Evolutionary conservation across 495 filamentous ascomycete genomes (phyloP), one percentile per base, ranked within the genome.

Genomic region (Zalerion maritima): DNA sequence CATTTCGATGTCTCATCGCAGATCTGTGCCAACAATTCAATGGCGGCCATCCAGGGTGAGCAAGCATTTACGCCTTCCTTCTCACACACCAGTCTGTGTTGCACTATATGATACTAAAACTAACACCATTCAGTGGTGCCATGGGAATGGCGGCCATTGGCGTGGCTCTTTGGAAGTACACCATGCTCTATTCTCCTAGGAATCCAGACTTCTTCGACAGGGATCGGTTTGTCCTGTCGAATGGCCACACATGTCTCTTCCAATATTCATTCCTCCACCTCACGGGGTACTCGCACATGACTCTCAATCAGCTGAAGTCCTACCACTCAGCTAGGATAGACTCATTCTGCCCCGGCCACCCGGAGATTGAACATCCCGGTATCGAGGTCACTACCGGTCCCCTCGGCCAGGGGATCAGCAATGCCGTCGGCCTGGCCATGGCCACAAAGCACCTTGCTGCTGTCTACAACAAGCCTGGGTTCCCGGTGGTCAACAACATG

Each of bases 371-470:
- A 34, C 54, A 64, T 23, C 57, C 63, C 9, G 71, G 68, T 5
- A 62, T 76, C 29, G 71, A 75, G 43, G 67, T 76, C 1, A 76
- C 71, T 1, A 75, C 70, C 0, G 69, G 70, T 1, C 70, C 70
- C 0, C 52, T 75, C 14, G 70, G 70, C 3, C 70, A 72, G 42
- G 70, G 70, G 21, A 47, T 73, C 16, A 60, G 68, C 2, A 75
- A 75, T 40, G 65, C 69, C 0, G 70, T 73, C 8, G 70, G 70
- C 16, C 30, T 73, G 21, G 69, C 70, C 2, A 68, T 73, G 52
- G 69, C 70, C 0, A 52, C 62, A 1, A 71, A 68, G 50, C 56
- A 73, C 43, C 46, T 75, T 7, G 62, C 47, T 0, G 64, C 66
- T 0, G 58, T 41, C 1, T 75, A 60, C 45, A 75, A 75, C 35